Percentiles rank a stretch among this genome's conserved stretches.
Evolutionary conservation across 176 grass and related monocot genomes (phyloP).

Genomic region (Eleusine indica): DNA sequence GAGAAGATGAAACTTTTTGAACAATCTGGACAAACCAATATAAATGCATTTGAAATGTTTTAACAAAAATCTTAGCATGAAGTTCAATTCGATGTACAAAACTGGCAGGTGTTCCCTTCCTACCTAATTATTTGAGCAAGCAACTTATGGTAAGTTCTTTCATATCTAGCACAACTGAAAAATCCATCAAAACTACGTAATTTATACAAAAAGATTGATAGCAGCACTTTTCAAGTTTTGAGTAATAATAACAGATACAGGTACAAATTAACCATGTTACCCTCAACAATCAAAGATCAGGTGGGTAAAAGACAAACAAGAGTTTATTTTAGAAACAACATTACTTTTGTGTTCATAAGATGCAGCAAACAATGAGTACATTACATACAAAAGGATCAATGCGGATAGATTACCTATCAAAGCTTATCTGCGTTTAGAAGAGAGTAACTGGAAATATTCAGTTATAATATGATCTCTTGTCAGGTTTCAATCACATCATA

Average conservation of each 20-base stretch:
- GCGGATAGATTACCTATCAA: not conserved
- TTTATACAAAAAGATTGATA: not conserved
- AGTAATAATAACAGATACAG: no score
- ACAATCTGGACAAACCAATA: slow-evolving; percentile 3
- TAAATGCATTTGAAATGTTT: not conserved
- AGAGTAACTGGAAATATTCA: not conserved
- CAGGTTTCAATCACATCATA: not conserved
- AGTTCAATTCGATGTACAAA: not conserved
- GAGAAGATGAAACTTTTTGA: slow-evolving; percentile 6
- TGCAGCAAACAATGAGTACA: not conserved
- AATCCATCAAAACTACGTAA: not conserved
- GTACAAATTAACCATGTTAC: no score
- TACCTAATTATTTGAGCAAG: not conserved
- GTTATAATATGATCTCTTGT: not conserved
- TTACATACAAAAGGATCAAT: not conserved
- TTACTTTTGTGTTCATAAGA: not conserved
- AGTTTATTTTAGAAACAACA: not conserved
- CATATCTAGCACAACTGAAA: not conserved
- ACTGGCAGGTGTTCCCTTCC: not conserved
- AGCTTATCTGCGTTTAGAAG: not conserved
- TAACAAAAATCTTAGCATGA: not conserved
- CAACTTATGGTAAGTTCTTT: slow-evolving; percentile 2
- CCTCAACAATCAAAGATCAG: no score
- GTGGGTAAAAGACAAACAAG: not conserved
- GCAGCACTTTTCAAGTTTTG: not conserved